phyloP scores from a whole-genome alignment of 2,329 filamentous ascomycete species.

The Chaetothyriales sp. region DNA sequence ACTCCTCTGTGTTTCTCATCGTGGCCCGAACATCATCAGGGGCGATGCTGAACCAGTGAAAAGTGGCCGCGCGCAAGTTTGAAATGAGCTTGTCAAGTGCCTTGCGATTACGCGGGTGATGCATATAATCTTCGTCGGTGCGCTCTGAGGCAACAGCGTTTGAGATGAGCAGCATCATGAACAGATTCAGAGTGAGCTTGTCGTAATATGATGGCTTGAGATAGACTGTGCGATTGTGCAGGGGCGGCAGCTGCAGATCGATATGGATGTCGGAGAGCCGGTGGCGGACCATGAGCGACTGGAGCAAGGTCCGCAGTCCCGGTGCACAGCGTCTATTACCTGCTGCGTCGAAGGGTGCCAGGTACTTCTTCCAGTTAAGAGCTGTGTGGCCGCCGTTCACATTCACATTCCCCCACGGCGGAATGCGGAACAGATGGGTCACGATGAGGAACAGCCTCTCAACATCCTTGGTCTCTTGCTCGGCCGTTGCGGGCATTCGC shows the following conservation, averaged over 20 bases:
- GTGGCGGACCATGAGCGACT: conserved; percentile 70
- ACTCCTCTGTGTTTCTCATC: conserved; percentile 50
- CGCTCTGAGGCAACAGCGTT: conserved; percentile 83
- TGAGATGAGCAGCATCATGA: conserved; percentile 66
- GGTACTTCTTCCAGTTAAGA: conserved; percentile 55
- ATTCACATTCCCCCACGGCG: conserved; percentile 61
- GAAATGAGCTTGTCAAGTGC: conserved; percentile 52
- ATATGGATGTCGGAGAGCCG: conserved; percentile 52
- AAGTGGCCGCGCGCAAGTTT: conserved; percentile 70
- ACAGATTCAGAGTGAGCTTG: conserved; percentile 66
- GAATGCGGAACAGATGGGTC: conserved; percentile 55
- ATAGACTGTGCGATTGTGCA: conserved; percentile 56
- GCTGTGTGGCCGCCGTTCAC: conserved; percentile 36
- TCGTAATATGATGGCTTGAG: conserved; percentile 76
- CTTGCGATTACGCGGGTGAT: conserved; percentile 58
- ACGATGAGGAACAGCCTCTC: conserved; percentile 52
- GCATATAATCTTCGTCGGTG: conserved; percentile 73
- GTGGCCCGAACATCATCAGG: conserved; percentile 45
- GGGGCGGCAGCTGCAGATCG: conserved; percentile 51
- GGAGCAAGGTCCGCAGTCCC: conserved; percentile 51
- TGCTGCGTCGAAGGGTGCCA: conserved; percentile 47
- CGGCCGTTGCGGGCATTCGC: conserved; percentile 25
- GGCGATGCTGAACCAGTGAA: conserved; percentile 67
- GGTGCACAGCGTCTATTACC: conserved; percentile 33
- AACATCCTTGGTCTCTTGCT: conserved; percentile 48